phyloP scores from a whole-genome alignment of 169 alveolate genomes.

The Theileria orientalis region DNA sequence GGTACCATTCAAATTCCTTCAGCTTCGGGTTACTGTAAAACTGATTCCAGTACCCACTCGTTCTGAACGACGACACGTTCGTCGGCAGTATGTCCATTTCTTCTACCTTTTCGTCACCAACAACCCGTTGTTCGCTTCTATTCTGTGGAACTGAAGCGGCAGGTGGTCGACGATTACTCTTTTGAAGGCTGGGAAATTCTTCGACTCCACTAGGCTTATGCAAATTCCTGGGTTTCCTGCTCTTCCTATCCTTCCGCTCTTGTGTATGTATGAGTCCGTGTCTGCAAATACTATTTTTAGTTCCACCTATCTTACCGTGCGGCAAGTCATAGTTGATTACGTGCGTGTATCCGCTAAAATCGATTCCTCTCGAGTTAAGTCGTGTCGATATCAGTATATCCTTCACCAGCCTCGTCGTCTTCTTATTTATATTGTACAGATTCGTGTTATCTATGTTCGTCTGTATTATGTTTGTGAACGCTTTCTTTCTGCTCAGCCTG shows the following conservation, averaged over 20 bases:
- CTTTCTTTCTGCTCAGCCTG: slow-evolving; percentile 26
- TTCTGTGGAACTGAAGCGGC: slow-evolving; percentile 32
- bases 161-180: slow-evolving; percentile 23
- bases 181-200: slow-evolving; percentile 35
- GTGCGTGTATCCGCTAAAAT: slow-evolving; percentile 54
- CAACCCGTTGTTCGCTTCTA: slow-evolving; percentile 41
- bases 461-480: slow-evolving; percentile 37
- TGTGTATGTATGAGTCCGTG: slow-evolving; percentile 33
- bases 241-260: slow-evolving; percentile 55
- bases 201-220: slow-evolving; percentile 30
- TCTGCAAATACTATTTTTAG: slow-evolving; percentile 3
- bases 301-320: slow-evolving; percentile 24
- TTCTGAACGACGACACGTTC: slow-evolving; percentile 69
- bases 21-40: slow-evolving; percentile 67
- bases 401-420: slow-evolving; percentile 24
- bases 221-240: slow-evolving; percentile 62
- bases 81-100: slow-evolving; percentile 56
- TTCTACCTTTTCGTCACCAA: background rate
- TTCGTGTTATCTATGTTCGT: slow-evolving; percentile 26
- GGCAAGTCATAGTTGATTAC: slow-evolving; percentile 57
- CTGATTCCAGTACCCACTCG: slow-evolving; percentile 67
- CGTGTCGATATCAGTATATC: slow-evolving; percentile 37
- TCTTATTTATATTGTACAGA: background rate
- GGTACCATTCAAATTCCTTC: slow-evolving; percentile 75
- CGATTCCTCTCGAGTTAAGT: slow-evolving; percentile 60